Evolutionary conservation across 495 filamentous ascomycete genomes (phyloP).

Genomic region (Podospora bellae-mahoneyi): DNA sequence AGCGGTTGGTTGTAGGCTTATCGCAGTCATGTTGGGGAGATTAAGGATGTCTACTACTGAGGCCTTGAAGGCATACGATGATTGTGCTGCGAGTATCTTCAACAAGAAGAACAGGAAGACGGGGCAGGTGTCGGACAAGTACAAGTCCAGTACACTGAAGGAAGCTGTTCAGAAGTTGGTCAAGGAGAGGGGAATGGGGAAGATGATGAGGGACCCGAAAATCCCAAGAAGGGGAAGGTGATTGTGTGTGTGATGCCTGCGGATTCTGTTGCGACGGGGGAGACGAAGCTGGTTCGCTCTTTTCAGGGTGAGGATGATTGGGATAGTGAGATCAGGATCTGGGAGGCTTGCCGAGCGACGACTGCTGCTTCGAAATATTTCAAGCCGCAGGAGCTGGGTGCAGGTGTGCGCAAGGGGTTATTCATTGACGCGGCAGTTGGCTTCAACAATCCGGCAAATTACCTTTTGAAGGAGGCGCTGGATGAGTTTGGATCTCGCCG

Average conservation of each 20-base stretch:
- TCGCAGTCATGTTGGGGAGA: constrained; percentile 38
- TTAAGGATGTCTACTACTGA: constrained; percentile 33
- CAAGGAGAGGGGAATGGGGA: constrained; percentile 4
- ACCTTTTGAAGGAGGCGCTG: constrained; percentile 22
- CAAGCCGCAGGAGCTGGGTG: not conserved
- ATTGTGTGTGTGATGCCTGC: constrained; percentile 24
- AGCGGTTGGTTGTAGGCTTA: constrained; percentile 21
- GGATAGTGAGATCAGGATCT: constrained; percentile 17
- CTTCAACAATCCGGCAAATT: constrained; percentile 27
- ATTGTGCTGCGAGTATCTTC: constrained; percentile 29
- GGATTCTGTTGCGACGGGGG: not conserved
- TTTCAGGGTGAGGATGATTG: constrained; percentile 12
- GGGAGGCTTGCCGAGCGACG: constrained; percentile 23
- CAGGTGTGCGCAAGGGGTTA: not conserved
- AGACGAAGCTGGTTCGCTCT: constrained; percentile 5
- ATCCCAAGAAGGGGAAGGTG: constrained; percentile 14
- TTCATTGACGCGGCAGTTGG: constrained; percentile 33
- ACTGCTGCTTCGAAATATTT: constrained; percentile 22
- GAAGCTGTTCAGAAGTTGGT: constrained; percentile 17
- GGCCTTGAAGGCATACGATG: constrained; percentile 29
- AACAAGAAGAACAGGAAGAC: constrained; percentile 24
- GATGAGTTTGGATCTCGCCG: constrained; percentile 6
- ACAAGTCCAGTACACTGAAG: constrained; percentile 15
- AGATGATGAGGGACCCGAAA: constrained; percentile 16
- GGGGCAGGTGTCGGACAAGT: constrained; percentile 8